Evolutionary conservation across 2,329 filamentous ascomycete genomes (phyloP), one percentile per base, ranked within the genome.

Genomic region (Pseudogymnoascus sp.): DNA sequence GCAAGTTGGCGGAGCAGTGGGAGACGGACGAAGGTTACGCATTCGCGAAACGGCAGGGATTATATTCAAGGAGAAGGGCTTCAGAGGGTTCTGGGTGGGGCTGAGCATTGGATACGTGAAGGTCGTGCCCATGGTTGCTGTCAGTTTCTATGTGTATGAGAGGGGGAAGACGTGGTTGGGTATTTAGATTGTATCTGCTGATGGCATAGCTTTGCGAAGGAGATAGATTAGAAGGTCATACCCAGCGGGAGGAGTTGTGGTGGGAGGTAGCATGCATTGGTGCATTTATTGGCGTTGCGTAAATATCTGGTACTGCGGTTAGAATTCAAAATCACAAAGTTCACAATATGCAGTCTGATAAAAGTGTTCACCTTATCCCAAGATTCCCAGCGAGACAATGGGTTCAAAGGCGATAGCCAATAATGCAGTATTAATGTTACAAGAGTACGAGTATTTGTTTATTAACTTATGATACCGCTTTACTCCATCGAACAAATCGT

Each of bases 81-180:
- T 87, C 63, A 80, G 82, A 59, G 94, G 94, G 0, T 97, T 96
- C 77, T 99, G 91, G 74, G 87, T 97, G 9, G 94, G 94, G 0
- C 76, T 99, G 72, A 90, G 89, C 1, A 97, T 99, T 74, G 94
- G 94, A 6, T 99, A 97, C 74, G 84, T 92, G 70, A 99, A 99
- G 78, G 84, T 97, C 59, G 81, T 97, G 64, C 94, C 94, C 3
- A 88, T 99, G 90, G 85, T 78, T 29, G 94, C 94, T 10, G 79
- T 83, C 60, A 81, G 79, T 67, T 87, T 87, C 70, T 87, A 83
- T 70, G 84, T 83, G 13, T 87, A 87, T 68, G 84, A 87, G 73
- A 79, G 84, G 63, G 75, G 81, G 67, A 87, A 87, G 77, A 80
- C 76, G 47, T 75, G 79, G 66, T 75, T 92, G 66, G 85, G 84